Evolutionary conservation across 1,139 yeast genomes (phyloP).

Genomic region (Diutina siamensis): DNA sequence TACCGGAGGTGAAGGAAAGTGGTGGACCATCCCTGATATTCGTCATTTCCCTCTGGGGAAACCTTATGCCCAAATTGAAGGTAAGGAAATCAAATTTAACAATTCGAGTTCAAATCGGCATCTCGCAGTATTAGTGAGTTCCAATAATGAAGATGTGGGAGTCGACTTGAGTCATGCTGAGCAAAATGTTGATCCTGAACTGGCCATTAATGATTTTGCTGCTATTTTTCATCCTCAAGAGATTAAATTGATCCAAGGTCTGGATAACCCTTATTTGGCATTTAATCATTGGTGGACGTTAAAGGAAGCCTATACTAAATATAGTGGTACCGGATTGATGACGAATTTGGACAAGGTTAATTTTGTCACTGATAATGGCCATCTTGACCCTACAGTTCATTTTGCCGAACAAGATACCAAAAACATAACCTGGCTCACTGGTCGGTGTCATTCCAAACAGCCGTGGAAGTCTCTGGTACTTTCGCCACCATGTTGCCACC

Average conservation of each 20-base stretch:
- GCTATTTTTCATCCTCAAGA: not conserved
- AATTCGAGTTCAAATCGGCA: not conserved
- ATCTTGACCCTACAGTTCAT: not conserved
- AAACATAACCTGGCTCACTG: not conserved
- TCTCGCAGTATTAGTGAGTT: conserved; percentile 3
- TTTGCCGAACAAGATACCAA: not conserved
- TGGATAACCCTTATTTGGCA: conserved; percentile 12
- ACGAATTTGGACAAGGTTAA: conserved; percentile 9
- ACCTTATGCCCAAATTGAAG: not conserved
- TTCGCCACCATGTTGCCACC: not conserved
- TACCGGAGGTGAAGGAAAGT: not conserved
- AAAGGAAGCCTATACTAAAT: conserved; percentile 60
- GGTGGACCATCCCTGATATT: not conserved
- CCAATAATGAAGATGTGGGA: not conserved
- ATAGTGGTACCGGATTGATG: conserved; percentile 49
- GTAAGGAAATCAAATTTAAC: not conserved
- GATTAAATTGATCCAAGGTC: not conserved
- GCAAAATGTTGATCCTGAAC: not conserved
- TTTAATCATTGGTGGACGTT: conserved; percentile 61
- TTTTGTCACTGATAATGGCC: not conserved
- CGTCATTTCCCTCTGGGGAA: not conserved
- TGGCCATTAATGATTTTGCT: not conserved
- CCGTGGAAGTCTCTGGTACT: not conserved
- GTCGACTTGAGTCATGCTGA: conserved; percentile 1
- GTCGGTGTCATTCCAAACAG: not conserved